These are phyloP conservation scores for Argentina anserina DNA, from an alignment of 306 rosid genomes.

Conservation along the genomic window DNA sequence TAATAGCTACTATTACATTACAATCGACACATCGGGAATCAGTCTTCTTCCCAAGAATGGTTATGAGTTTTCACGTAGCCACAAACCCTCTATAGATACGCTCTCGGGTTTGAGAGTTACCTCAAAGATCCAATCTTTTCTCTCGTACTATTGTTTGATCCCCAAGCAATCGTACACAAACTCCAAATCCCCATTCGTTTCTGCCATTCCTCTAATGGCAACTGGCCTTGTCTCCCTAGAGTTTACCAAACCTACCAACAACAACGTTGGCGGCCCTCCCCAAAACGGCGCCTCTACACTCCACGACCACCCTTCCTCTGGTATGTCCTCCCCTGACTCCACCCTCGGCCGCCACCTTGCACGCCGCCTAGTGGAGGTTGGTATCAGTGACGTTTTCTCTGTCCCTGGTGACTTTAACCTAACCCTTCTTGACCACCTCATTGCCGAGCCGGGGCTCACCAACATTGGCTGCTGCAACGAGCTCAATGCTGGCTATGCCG, in stretches of 20 bases:
- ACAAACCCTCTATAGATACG: neutral
- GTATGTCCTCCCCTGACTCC: slow-evolving; percentile 15
- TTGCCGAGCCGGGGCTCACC: slow-evolving; percentile 40
- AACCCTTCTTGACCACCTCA: slow-evolving; percentile 42
- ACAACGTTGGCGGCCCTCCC: slow-evolving; percentile 18
- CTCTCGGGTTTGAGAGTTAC: neutral
- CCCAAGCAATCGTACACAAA: neutral
- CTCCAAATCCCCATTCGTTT: neutral
- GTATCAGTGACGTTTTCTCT: slow-evolving; percentile 35
- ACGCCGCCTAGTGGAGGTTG: slow-evolving; percentile 38
- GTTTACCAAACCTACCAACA: slow-evolving; percentile 21
- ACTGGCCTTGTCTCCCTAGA: slow-evolving; percentile 22
- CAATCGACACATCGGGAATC: neutral
- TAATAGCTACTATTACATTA: neutral
- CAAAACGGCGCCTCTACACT: slow-evolving; percentile 17
- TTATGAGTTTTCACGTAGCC: slow-evolving; percentile 12
- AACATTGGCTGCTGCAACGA: slow-evolving; percentile 50
- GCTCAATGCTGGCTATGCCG: slow-evolving; percentile 53
- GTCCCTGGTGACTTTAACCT: slow-evolving; percentile 52
- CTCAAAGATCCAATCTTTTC: slow-evolving; percentile 10
- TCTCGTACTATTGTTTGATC: neutral
- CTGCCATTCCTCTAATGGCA: slow-evolving; percentile 8
- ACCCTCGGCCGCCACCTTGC: slow-evolving; percentile 46
- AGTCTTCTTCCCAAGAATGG: slow-evolving; percentile 11
- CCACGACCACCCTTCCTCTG: slow-evolving; percentile 9